phyloP scores from a whole-genome alignment of 306 rosid species.

The Malus sieversii region DNA sequence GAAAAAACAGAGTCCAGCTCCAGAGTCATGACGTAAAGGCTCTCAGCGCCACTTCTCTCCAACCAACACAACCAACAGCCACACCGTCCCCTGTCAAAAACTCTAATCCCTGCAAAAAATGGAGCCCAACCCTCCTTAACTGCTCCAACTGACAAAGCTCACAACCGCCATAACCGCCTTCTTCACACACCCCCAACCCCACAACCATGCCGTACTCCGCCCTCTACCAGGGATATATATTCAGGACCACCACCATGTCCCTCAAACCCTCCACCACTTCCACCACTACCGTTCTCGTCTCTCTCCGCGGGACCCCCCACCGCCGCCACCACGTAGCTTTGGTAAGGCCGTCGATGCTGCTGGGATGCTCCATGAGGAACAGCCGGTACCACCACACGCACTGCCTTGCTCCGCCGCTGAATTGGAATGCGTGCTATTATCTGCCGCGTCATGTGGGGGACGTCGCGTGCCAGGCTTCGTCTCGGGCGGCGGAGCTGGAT shows the following conservation, averaged over 20 bases:
- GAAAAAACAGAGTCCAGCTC: background rate
- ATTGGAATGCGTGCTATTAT: background rate
- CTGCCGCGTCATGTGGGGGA: conserved; percentile 4
- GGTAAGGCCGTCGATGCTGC: conserved; percentile 9
- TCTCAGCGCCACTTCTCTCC: conserved; percentile 11
- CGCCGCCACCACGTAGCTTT: background rate
- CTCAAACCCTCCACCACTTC: conserved; percentile 10
- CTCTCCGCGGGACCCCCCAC: background rate
- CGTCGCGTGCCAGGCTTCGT: conserved; percentile 15
- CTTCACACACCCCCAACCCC: background rate
- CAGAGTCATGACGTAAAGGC: background rate
- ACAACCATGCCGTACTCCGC: conserved; percentile 39
- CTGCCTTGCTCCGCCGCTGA: background rate
- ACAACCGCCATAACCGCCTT: background rate
- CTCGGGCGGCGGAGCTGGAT: conserved; percentile 19
- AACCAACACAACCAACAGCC: background rate
- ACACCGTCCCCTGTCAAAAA: background rate
- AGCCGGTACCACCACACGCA: background rate
- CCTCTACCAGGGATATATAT: conserved; percentile 31
- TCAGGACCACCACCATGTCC: conserved; percentile 37
- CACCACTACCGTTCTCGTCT: background rate
- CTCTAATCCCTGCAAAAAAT: conserved; percentile 17
- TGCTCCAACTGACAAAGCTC: conserved; percentile 14
- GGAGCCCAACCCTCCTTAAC: background rate
- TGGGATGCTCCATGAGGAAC: conserved; percentile 12